Conservation (phyloP, 2,329 filamentous ascomycete genomes). For the Curvularia verruculosa region DNA sequence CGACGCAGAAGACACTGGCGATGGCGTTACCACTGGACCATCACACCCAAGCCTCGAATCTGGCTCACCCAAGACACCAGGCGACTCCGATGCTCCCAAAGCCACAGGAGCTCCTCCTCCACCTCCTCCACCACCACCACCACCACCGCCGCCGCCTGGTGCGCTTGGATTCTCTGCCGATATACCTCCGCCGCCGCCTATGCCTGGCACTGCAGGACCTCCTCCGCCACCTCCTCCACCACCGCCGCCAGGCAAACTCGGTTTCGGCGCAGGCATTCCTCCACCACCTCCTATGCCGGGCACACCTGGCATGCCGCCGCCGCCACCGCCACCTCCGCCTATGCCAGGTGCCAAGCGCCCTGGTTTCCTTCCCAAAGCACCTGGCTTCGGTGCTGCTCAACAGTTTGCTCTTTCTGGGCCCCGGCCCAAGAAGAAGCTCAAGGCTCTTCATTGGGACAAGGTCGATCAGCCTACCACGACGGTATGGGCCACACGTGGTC, state of each 20-base stretch:
- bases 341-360: constrained; percentile 64
- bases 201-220: constrained; percentile 56
- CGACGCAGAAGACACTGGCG: constrained; percentile 73
- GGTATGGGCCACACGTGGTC: constrained; percentile 87
- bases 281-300: constrained; percentile 59
- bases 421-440: constrained; percentile 98
- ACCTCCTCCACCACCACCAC: constrained; percentile 53
- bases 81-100: constrained; percentile 57
- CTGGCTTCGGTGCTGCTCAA: constrained; percentile 58
- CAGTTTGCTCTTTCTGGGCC: constrained; percentile 77
- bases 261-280: constrained; percentile 50
- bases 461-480: constrained; percentile 90
- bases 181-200: constrained; percentile 54
- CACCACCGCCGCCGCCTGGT: constrained; percentile 50
- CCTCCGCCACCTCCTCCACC: constrained; percentile 55
- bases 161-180: constrained; percentile 45
- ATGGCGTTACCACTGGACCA: constrained; percentile 74
- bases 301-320: constrained; percentile 60
- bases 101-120: constrained; percentile 56
- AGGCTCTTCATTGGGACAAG: constrained; percentile 99
- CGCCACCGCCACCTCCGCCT: constrained; percentile 65
- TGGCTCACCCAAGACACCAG: constrained; percentile 69
- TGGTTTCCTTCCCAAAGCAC: constrained; percentile 72
- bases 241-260: constrained; percentile 55
- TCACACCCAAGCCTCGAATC: constrained; percentile 77